Percentiles rank a stretch among this genome's conserved stretches.
phyloP scores from a whole-genome alignment of 768 basidiomycete genomes.

The Mycena vitilis region DNA sequence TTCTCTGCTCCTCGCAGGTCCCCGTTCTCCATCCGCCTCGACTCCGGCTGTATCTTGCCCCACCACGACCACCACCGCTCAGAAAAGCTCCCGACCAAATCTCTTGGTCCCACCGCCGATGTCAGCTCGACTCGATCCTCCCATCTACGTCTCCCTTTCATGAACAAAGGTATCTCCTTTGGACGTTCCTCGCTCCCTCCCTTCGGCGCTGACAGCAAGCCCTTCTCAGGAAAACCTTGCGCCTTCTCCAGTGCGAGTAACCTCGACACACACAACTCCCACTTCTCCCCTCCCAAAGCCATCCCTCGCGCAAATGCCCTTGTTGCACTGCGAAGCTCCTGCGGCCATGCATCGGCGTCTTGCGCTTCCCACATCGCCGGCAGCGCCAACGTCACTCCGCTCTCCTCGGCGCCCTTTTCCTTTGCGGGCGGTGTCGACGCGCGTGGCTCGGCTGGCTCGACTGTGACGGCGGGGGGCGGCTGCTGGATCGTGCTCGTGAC shows the following conservation, averaged over 20 bases:
- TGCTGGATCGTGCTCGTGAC: too few species aligned
- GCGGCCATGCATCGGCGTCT: too few species aligned
- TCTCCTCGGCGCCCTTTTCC: too few species aligned
- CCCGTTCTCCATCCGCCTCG: neutral
- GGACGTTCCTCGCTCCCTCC: neutral
- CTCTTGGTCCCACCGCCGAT: neutral
- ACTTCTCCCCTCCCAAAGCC: slow-evolving; percentile 6
- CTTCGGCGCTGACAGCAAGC: neutral
- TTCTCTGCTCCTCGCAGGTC: neutral
- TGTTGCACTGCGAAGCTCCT: neutral
- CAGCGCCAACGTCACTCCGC: too few species aligned
- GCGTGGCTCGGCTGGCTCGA: too few species aligned
- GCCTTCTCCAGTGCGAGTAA: neutral
- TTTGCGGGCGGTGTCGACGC: too few species aligned
- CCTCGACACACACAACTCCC: neutral
- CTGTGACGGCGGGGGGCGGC: too few species aligned
- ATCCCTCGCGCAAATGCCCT: neutral
- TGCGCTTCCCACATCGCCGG: too few species aligned
- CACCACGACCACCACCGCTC: slow-evolving; percentile 15
- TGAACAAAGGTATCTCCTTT: neutral
- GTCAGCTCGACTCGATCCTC: neutral
- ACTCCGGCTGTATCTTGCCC: neutral
- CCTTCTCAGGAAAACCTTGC: neutral
- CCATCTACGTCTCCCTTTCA: neutral
- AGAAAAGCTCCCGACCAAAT: neutral